Conservation (phyloP, 352 stramenopile species). For the Pythium biforme region DNA sequence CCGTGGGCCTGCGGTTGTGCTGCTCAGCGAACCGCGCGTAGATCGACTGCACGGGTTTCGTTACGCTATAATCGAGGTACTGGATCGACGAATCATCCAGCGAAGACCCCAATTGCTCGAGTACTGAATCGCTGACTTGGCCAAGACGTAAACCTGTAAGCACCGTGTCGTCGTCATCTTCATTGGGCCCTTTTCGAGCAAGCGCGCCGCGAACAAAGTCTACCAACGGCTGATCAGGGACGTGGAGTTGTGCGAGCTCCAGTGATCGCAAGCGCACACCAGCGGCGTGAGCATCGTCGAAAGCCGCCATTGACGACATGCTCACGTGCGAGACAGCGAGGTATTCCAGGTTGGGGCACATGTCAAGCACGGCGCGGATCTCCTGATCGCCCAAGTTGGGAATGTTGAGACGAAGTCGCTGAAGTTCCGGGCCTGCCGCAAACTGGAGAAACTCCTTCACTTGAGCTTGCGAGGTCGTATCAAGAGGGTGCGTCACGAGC, state of each 20-base stretch:
- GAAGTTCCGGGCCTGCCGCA: neutral
- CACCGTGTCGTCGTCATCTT: neutral
- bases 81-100: neutral
- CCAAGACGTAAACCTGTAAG: neutral
- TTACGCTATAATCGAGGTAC: neutral
- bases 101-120: neutral
- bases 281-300: neutral
- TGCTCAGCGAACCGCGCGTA: neutral
- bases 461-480: neutral
- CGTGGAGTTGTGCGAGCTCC: neutral
- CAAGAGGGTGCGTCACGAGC: neutral
- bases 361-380: neutral
- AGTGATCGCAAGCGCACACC: neutral
- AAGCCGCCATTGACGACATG: neutral
- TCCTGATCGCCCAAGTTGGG: neutral
- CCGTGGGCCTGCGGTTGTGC: neutral
- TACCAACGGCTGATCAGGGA: neutral
- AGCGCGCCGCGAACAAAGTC: neutral
- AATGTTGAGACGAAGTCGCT: neutral
- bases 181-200: neutral
- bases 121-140: neutral
- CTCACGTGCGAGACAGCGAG: neutral
- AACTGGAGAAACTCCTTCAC: neutral
- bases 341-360: conserved; percentile 1
- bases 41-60: neutral